Percentiles rank a stretch among this genome's conserved stretches.
phyloP scores from a whole-genome alignment of 2,329 filamentous ascomycete genomes.

The Trichoderma asperellum region DNA sequence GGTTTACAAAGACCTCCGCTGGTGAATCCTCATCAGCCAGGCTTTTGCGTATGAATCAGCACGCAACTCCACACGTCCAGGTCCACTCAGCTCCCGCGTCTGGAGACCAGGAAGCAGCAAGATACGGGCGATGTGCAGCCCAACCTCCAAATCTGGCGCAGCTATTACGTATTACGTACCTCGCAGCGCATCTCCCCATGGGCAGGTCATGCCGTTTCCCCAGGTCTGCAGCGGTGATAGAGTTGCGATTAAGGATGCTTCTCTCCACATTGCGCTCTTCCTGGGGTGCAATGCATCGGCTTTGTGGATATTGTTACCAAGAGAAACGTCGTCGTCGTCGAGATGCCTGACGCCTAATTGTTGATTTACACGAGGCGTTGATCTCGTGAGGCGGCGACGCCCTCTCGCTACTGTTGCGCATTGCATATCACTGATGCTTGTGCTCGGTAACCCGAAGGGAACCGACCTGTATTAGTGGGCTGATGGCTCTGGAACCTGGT shows the following conservation, averaged over 20 bases:
- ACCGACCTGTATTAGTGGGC: not conserved
- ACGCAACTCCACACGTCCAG: conserved; percentile 1
- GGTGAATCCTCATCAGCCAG: not conserved
- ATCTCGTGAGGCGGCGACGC: not conserved
- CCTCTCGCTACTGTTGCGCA: not conserved
- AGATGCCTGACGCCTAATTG: not conserved
- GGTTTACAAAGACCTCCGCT: not conserved
- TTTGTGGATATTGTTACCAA: conserved; percentile 18
- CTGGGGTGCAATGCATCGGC: conserved; percentile 5
- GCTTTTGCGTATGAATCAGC: conserved; percentile 10
- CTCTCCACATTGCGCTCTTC: conserved; percentile 9
- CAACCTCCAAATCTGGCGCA: conserved; percentile 7
- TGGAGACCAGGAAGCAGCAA: not conserved
- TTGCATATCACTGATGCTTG: not conserved
- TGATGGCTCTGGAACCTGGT: not conserved
- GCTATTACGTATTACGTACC: conserved; percentile 19
- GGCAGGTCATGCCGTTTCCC: not conserved
- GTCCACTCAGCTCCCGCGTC: conserved; percentile 13
- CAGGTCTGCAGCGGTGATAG: not conserved
- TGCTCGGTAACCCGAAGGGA: conserved; percentile 5
- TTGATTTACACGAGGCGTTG: not conserved
- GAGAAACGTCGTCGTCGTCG: not conserved
- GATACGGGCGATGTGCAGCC: conserved; percentile 10
- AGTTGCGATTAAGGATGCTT: not conserved
- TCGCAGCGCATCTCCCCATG: conserved; percentile 3